These are phyloP conservation scores for Carpinus fangiana DNA, from an alignment of 306 rosid genomes.

Conservation along the genomic window DNA sequence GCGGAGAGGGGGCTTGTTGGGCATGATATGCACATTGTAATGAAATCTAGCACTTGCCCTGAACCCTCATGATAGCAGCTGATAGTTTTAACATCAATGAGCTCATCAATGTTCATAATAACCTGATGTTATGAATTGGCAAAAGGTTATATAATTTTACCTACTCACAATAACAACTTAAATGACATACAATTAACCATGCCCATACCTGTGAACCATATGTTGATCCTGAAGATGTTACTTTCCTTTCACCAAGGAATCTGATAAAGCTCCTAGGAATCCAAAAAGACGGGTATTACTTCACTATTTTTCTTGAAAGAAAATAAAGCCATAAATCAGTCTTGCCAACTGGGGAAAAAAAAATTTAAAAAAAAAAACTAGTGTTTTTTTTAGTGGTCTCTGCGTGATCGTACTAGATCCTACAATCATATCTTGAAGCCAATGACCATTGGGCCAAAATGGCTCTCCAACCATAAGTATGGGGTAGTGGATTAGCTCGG, in stretches of 20 bases:
- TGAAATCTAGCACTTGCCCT: neutral
- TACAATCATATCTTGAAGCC: neutral
- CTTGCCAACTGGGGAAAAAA: neutral
- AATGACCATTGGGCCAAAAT: neutral
- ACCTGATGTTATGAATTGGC: neutral
- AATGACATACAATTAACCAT: constrained; percentile 12
- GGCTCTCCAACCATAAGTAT: neutral
- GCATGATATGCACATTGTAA: neutral
- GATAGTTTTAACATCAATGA: neutral
- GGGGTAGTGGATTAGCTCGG: neutral
- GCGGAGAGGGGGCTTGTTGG: too few relatives aligned
- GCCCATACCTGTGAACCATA: constrained; percentile 74
- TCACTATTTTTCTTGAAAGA: constrained; percentile 28
- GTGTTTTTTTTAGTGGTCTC: neutral
- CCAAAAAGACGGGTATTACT: constrained; percentile 23
- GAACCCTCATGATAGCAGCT: neutral
- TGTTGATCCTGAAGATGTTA: constrained; percentile 61
- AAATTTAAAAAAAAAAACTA: too few relatives aligned
- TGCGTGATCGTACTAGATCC: neutral
- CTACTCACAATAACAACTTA: neutral
- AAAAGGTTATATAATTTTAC: neutral
- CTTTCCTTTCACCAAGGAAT: constrained; percentile 74
- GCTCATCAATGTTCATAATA: neutral
- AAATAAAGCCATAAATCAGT: constrained; percentile 4
- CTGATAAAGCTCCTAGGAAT: constrained; percentile 76